Conservation (phyloP, 2,329 filamentous ascomycete genomes). For the Clonostachys rosea region DNA sequence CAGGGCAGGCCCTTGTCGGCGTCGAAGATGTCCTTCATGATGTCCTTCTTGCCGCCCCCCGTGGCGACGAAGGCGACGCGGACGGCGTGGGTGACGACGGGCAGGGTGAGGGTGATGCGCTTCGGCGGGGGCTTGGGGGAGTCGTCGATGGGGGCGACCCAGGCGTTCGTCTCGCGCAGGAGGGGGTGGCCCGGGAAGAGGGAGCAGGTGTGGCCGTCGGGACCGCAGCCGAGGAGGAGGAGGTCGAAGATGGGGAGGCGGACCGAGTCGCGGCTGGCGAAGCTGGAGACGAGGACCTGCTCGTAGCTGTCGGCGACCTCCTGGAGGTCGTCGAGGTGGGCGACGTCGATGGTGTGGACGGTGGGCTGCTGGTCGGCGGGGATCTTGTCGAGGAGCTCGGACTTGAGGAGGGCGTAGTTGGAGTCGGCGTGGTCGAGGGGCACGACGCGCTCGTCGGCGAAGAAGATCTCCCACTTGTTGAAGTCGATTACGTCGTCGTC, state of each 20-base stretch:
- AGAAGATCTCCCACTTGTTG: conserved; percentile 95
- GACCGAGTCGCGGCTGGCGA: conserved; percentile 90
- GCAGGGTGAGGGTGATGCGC: conserved; percentile 88
- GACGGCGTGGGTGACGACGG: conserved; percentile 81
- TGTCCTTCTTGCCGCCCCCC: conserved; percentile 82
- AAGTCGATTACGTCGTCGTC: conserved; percentile 66
- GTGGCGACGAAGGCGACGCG: conserved; percentile 91
- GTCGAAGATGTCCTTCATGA: conserved; percentile 89
- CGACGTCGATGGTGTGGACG: conserved; percentile 72
- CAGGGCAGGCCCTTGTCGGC: conserved; percentile 77
- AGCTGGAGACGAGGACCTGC: conserved; percentile 76
- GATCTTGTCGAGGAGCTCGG: conserved; percentile 85
- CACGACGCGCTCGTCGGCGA: conserved; percentile 94
- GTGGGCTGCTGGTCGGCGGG: conserved; percentile 62
- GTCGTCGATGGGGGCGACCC: conserved; percentile 89
- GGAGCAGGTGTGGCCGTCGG: conserved; percentile 95
- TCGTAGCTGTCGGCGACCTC: conserved; percentile 94
- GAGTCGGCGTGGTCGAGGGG: conserved; percentile 89
- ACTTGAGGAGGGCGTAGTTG: conserved; percentile 86
- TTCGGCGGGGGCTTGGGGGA: conserved; percentile 90
- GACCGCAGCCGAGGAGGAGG: conserved; percentile 86
- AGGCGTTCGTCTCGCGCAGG: conserved; percentile 80
- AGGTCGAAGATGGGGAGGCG: conserved; percentile 94
- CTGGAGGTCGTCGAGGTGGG: conserved; percentile 69
- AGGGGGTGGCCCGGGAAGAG: conserved; percentile 88